Conservation (phyloP, 2,329 filamentous ascomycete species). For the Falciphora oryzae region DNA sequence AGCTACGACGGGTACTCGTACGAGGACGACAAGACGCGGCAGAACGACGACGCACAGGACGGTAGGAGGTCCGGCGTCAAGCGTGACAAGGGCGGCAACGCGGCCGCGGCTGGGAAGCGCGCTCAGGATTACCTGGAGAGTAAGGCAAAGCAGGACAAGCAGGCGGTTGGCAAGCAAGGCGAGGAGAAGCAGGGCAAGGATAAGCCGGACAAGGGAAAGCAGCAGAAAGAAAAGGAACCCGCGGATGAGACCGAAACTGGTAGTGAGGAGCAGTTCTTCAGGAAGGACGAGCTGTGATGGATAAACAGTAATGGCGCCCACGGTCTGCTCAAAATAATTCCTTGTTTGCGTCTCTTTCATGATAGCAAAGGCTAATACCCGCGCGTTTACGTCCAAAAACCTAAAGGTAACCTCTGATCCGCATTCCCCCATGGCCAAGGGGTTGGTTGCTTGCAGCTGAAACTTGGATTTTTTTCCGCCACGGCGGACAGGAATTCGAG, state of each 20-base stretch:
- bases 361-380: too few relatives aligned
- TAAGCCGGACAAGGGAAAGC: constrained; percentile 2
- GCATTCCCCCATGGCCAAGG: too few relatives aligned
- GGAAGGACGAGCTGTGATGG: constrained; percentile 42
- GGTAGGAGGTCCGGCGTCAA: constrained; percentile 17
- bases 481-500: too few relatives aligned
- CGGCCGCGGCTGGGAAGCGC: constrained; percentile 19
- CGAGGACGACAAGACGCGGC: constrained; percentile 40
- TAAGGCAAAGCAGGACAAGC: not conserved
- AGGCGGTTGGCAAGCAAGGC: not conserved
- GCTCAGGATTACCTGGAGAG: constrained; percentile 11
- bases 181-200: not conserved
- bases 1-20: constrained; percentile 1
- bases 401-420: too few relatives aligned
- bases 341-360: not conserved
- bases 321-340: not conserved
- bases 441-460: too few relatives aligned
- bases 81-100: constrained; percentile 14
- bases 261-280: constrained; percentile 39
- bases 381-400: too few relatives aligned
- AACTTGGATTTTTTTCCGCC: too few relatives aligned
- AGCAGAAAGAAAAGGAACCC: constrained; percentile 9
- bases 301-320: not conserved
- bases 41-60: constrained; percentile 27
- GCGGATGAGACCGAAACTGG: constrained; percentile 26